Percentiles rank a stretch among this genome's conserved stretches.
These are phyloP conservation scores for Golubevia pallescens DNA, from an alignment of 1,284 basidiomycete species.

Conservation along the genomic window DNA sequence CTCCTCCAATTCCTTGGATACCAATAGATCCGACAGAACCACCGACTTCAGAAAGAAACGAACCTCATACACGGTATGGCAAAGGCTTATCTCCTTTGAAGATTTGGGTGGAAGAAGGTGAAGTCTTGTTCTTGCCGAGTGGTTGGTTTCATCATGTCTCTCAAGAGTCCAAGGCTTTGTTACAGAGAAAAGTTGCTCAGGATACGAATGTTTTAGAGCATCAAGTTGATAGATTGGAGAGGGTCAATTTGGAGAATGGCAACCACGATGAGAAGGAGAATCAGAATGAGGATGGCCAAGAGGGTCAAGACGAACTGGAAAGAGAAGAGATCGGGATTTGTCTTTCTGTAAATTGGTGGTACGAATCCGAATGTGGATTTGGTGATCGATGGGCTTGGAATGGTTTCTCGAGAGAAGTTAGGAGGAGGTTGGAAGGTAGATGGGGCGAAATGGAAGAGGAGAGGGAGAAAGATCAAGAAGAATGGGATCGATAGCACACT, in stretches of 20 bases:
- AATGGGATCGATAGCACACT: no score
- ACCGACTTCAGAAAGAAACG: constrained; percentile 24
- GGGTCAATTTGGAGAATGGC: not conserved
- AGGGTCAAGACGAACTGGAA: not conserved
- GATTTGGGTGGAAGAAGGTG: constrained; percentile 39
- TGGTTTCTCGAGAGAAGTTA: not conserved
- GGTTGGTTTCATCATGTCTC: constrained; percentile 16
- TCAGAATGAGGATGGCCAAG: constrained; percentile 18
- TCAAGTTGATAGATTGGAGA: constrained; percentile 23
- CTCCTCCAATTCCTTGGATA: constrained; percentile 42
- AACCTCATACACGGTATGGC: constrained; percentile 21
- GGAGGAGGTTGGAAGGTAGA: not conserved
- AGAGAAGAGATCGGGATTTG: constrained; percentile 28
- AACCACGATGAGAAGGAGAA: constrained; percentile 48
- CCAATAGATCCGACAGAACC: constrained; percentile 38
- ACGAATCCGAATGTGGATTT: constrained; percentile 19
- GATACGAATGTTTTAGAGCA: not conserved
- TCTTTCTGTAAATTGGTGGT: constrained; percentile 56
- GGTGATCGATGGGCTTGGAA: not conserved
- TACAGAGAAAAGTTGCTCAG: not conserved
- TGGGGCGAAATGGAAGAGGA: not conserved
- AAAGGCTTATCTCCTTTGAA: constrained; percentile 33
- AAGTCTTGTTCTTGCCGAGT: constrained; percentile 48
- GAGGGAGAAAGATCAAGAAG: no score
- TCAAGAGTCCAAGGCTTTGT: not conserved